A percentile compares a stretch with the other conserved stretches of the same genome.
phyloP scores from a whole-genome alignment of 106 monocot genomes.

The Dioscorea alata region DNA sequence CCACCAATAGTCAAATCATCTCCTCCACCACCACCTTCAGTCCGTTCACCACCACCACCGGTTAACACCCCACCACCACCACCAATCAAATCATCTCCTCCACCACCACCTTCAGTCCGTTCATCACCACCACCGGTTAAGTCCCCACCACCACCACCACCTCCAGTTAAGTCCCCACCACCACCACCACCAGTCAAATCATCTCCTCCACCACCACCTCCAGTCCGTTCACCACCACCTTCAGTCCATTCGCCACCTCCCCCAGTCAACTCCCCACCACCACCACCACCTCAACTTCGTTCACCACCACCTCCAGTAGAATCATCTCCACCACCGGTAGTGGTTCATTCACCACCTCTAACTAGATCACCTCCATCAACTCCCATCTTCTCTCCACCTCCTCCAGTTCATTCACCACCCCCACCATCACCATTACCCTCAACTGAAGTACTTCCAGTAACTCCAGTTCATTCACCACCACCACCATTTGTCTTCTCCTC shows the following conservation, averaged over 20 bases:
- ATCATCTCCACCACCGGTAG: slow-evolving; percentile 1
- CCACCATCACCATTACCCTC: neutral
- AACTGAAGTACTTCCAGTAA: no score
- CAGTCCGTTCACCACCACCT: neutral
- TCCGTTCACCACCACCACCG: neutral
- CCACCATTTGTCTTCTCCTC: neutral
- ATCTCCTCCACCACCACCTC: neutral
- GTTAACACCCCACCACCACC: neutral
- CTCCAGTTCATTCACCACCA: neutral
- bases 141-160: neutral
- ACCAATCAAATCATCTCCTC: neutral
- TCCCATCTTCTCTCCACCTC: no score
- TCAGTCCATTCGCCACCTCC: neutral
- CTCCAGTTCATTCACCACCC: neutral
- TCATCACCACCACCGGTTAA: slow-evolving; percentile 1
- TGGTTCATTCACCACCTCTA: slow-evolving; percentile 3
- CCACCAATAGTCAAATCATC: neutral
- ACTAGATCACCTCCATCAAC: neutral
- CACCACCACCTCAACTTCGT: no score
- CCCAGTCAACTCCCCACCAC: no score
- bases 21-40: no score
- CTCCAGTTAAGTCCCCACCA: neutral
- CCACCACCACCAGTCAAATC: neutral
- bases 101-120: slow-evolving; percentile 6
- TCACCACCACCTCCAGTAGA: neutral